phyloP scores from a whole-genome alignment of 2,329 filamentous ascomycete species.

The Colletotrichum scovillei region DNA sequence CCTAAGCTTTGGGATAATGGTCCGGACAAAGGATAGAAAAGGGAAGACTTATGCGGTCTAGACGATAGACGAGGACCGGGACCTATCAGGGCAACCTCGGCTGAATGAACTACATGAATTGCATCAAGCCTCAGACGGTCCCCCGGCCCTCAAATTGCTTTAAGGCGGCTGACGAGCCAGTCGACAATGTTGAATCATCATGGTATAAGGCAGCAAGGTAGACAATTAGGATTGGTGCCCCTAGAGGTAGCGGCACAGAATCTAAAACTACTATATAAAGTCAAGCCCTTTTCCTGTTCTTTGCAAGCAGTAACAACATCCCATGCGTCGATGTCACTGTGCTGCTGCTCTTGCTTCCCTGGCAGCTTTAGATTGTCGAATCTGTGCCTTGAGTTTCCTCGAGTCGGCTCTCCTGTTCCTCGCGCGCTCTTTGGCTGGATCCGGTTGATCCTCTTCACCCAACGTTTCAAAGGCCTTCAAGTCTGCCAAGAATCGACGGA shows the following conservation, averaged over 20 bases:
- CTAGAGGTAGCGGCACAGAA: not conserved
- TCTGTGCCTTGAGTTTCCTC: slow-evolving; percentile 49
- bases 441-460: slow-evolving; percentile 44
- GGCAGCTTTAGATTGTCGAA: slow-evolving; percentile 43
- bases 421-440: slow-evolving; percentile 41
- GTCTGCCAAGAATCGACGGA: slow-evolving; percentile 66
- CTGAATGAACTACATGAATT: not conserved
- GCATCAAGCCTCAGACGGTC: not conserved
- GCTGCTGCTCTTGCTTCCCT: slow-evolving; percentile 13
- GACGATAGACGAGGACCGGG: not conserved
- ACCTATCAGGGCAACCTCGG: not conserved
- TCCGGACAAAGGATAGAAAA: not conserved
- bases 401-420: slow-evolving; percentile 46
- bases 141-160: no score
- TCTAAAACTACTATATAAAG: not conserved
- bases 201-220: no score
- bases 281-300: not conserved
- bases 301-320: not conserved
- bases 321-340: not conserved
- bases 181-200: no score
- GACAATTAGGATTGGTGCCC: not conserved
- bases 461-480: slow-evolving; percentile 62
- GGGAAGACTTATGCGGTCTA: not conserved
- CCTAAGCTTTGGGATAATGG: not conserved
- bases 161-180: no score